Conservation (phyloP, 1,284 basidiomycete genomes). For the Fomes fomentarius region DNA sequence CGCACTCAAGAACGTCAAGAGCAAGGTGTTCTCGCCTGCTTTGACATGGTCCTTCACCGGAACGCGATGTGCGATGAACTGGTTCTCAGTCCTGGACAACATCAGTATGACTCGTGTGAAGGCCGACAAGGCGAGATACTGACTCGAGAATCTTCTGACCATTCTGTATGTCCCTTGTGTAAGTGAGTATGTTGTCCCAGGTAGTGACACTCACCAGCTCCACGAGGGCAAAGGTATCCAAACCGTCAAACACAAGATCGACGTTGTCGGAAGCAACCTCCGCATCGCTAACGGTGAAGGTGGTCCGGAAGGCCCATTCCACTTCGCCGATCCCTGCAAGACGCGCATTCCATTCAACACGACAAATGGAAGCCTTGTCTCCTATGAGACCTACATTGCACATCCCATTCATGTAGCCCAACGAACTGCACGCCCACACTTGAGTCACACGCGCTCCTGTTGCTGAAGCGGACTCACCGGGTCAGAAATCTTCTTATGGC, state of each 20-base stretch:
- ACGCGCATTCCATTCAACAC: background rate
- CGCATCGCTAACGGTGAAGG: slow-evolving; percentile 54
- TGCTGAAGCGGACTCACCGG: slow-evolving; percentile 53
- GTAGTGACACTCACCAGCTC: slow-evolving; percentile 53
- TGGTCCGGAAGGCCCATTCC: slow-evolving; percentile 83
- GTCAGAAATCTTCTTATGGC: slow-evolving; percentile 74
- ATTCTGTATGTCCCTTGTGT: slow-evolving; percentile 63
- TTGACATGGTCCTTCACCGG: slow-evolving; percentile 58
- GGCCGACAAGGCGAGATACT: slow-evolving; percentile 19
- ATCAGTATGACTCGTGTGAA: background rate
- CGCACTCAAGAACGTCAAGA: slow-evolving; percentile 75
- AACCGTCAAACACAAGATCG: slow-evolving; percentile 85
- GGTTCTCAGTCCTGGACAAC: slow-evolving; percentile 63
- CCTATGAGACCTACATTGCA: slow-evolving; percentile 64
- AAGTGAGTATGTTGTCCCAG: no score
- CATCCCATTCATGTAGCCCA: slow-evolving; percentile 83
- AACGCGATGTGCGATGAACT: slow-evolving; percentile 75
- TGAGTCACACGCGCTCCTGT: background rate
- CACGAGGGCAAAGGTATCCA: slow-evolving; percentile 84
- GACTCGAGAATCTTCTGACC: slow-evolving; percentile 66
- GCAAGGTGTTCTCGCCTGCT: slow-evolving; percentile 66
- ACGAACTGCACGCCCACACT: slow-evolving; percentile 53
- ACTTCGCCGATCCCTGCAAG: slow-evolving; percentile 81
- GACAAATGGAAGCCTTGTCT: background rate
- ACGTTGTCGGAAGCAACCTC: slow-evolving; percentile 52